Conservation (phyloP, 1,139 yeast genomes). For the Suhomyces atakaporum region DNA sequence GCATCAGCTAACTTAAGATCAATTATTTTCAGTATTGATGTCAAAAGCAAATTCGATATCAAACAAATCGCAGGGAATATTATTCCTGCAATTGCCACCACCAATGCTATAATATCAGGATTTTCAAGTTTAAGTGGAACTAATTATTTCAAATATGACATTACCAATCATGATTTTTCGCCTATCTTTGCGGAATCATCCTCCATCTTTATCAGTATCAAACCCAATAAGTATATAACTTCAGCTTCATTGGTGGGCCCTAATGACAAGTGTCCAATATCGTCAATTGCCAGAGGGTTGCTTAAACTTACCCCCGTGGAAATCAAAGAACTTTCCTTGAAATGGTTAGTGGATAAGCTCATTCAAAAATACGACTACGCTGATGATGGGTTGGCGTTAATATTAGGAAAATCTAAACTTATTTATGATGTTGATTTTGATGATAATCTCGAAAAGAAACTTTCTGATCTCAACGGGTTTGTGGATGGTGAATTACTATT, state of each 20-base stretch:
- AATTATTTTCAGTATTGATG: constrained; percentile 66
- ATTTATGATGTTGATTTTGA: constrained; percentile 88
- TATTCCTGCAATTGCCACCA: constrained; percentile 97
- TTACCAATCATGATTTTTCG: constrained; percentile 20
- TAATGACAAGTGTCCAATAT: constrained; percentile 69
- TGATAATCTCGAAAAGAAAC: constrained; percentile 58
- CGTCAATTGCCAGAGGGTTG: constrained; percentile 62
- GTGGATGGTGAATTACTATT: constrained; percentile 60
- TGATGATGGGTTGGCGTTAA: constrained; percentile 67
- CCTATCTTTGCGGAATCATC: constrained; percentile 32
- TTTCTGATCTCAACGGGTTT: constrained; percentile 57
- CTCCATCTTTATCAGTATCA: constrained; percentile 66
- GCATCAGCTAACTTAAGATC: constrained; percentile 88
- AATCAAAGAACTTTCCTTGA: constrained; percentile 26
- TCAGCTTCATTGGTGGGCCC: constrained; percentile 63
- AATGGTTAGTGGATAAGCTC: constrained; percentile 48
- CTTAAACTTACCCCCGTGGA: constrained; percentile 21
- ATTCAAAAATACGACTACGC: constrained; percentile 54
- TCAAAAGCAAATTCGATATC: constrained; percentile 79
- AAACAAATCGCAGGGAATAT: constrained; percentile 97
- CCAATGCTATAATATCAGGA: constrained; percentile 94
- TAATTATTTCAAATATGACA: constrained; percentile 49
- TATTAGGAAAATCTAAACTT: constrained; percentile 60
- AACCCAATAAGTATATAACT: constrained; percentile 68
- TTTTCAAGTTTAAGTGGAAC: constrained; percentile 66